A percentile compares a stretch with the other conserved stretches of the same genome.
Conservation (phyloP, 192 early-diverging fungal species). For the Coemansia sp. region DNA sequence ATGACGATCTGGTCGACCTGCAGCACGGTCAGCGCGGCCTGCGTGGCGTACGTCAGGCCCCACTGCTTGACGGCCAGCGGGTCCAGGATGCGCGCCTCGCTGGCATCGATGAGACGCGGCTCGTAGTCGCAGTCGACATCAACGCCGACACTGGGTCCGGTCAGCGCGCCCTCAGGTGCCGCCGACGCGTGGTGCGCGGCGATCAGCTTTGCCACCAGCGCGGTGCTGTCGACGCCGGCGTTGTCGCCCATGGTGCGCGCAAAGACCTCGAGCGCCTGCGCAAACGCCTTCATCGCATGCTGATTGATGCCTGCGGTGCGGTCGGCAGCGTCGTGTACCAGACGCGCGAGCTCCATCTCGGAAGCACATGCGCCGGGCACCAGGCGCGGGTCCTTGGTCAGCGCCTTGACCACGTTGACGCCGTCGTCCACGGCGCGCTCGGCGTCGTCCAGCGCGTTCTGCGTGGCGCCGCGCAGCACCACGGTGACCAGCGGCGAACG, state of each 20-base stretch:
- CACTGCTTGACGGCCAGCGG: slow-evolving; percentile 79
- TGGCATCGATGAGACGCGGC: slow-evolving; percentile 65
- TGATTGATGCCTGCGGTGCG: slow-evolving; percentile 94
- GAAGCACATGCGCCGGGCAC: slow-evolving; percentile 92
- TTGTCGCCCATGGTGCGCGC: slow-evolving; percentile 94
- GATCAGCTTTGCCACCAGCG: slow-evolving; percentile 88
- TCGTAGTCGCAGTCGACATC: slow-evolving; percentile 72
- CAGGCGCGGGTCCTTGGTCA: slow-evolving; percentile 80
- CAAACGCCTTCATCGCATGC: slow-evolving; percentile 95
- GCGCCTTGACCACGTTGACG: slow-evolving; percentile 94
- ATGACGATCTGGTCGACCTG: slow-evolving; percentile 99
- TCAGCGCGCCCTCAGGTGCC: slow-evolving; percentile 8
- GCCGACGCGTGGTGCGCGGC: slow-evolving; percentile 81
- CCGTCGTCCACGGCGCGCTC: slow-evolving; percentile 98
- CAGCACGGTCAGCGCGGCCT: slow-evolving; percentile 90
- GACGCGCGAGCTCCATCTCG: slow-evolving; percentile 90
- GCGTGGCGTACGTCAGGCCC: slow-evolving; percentile 88
- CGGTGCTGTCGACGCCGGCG: slow-evolving; percentile 92
- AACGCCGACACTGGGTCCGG: slow-evolving; percentile 64
- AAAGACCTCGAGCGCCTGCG: slow-evolving; percentile 91
- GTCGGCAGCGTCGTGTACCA: slow-evolving; percentile 76
- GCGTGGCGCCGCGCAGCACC: slow-evolving; percentile 93
- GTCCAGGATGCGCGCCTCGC: slow-evolving; percentile 76
- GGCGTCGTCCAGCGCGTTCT: slow-evolving; percentile 94
- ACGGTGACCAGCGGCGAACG: slow-evolving; percentile 88